These are phyloP conservation scores for Keithomyces neogunnii DNA, from an alignment of 2,329 filamentous ascomycete genomes.

Conservation along the genomic window DNA sequence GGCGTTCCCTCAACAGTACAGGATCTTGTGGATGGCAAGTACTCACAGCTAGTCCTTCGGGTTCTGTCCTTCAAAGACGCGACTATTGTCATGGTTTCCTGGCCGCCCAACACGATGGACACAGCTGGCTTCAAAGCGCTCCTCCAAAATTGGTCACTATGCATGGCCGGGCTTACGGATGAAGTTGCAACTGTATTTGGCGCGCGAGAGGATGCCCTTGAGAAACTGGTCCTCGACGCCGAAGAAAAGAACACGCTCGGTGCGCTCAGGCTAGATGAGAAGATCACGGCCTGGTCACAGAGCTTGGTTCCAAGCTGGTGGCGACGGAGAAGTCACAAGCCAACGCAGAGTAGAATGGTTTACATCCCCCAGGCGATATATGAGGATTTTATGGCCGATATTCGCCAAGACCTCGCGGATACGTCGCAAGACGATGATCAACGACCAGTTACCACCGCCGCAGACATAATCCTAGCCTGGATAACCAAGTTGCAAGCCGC, in stretches of 20 bases:
- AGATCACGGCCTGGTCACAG: background rate
- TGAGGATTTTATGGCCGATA: slow-evolving; percentile 4
- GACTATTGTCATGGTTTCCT: slow-evolving; percentile 5
- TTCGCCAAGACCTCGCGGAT: slow-evolving; percentile 3
- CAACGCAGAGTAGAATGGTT: slow-evolving; percentile 6
- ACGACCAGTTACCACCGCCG: slow-evolving; percentile 3
- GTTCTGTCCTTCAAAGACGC: slow-evolving; percentile 5
- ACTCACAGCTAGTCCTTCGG: slow-evolving; percentile 5
- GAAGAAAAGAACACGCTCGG: background rate
- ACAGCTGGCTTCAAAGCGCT: slow-evolving; percentile 6
- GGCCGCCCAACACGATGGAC: slow-evolving; percentile 6
- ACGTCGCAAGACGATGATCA: slow-evolving; percentile 1
- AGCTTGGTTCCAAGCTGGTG: background rate
- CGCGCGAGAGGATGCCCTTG: slow-evolving; percentile 2
- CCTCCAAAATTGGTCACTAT: slow-evolving; percentile 7
- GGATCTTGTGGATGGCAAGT: slow-evolving; percentile 6
- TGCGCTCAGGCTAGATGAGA: background rate
- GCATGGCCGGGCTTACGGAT: slow-evolving; percentile 2
- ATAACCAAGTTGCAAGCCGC: slow-evolving; percentile 5
- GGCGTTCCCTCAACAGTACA: slow-evolving; percentile 1
- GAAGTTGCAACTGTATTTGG: slow-evolving; percentile 2
- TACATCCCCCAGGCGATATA: slow-evolving; percentile 7
- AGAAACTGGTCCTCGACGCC: slow-evolving; percentile 1
- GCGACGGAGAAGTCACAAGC: background rate
- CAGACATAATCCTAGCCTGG: slow-evolving; percentile 8